A percentile compares a stretch with the other conserved stretches of the same genome.
Evolutionary conservation across 495 filamentous ascomycete genomes (phyloP).

Genomic region (Glarea lozoyensis): DNA sequence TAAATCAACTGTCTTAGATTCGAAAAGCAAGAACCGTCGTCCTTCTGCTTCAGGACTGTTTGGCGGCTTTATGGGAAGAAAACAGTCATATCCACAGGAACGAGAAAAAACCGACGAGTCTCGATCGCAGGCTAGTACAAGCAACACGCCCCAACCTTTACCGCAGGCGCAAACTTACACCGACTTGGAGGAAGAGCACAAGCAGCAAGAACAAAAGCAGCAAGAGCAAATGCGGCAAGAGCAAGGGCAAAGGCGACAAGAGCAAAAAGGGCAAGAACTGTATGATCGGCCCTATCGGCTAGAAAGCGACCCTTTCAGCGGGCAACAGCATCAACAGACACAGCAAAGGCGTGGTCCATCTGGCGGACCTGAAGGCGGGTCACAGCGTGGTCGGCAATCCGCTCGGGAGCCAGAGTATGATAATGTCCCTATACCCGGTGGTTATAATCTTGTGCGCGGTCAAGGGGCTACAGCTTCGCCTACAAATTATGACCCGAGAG

Average conservation of each 20-base stretch:
- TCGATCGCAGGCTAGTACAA: conserved; percentile 7
- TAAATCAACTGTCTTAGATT: too few relatives aligned
- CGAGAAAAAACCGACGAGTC: conserved; percentile 7
- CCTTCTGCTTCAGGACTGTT: conserved; percentile 15
- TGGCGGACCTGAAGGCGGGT: too few relatives aligned
- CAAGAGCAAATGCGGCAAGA: conserved; percentile 2
- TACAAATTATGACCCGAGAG: conserved; percentile 19
- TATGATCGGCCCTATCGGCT: neutral
- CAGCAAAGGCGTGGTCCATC: neutral
- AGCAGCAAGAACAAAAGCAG: neutral
- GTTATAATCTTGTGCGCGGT: conserved; percentile 17
- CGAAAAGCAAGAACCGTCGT: conserved; percentile 8
- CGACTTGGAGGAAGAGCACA: conserved; percentile 10
- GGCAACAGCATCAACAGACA: neutral
- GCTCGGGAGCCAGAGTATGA: conserved; percentile 18
- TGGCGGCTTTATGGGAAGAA: conserved; percentile 14
- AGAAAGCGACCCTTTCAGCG: neutral
- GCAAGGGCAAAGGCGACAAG: conserved; percentile 4
- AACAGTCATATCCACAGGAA: conserved; percentile 9
- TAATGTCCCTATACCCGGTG: conserved; percentile 19
- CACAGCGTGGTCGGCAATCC: conserved; percentile 14
- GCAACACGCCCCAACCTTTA: conserved; percentile 4
- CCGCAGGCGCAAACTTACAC: conserved; percentile 12
- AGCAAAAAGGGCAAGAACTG: neutral
- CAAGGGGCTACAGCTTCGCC: conserved; percentile 12